phyloP scores from a whole-genome alignment of 176 grass and related monocot genomes.

The Triticum turgidum region DNA sequence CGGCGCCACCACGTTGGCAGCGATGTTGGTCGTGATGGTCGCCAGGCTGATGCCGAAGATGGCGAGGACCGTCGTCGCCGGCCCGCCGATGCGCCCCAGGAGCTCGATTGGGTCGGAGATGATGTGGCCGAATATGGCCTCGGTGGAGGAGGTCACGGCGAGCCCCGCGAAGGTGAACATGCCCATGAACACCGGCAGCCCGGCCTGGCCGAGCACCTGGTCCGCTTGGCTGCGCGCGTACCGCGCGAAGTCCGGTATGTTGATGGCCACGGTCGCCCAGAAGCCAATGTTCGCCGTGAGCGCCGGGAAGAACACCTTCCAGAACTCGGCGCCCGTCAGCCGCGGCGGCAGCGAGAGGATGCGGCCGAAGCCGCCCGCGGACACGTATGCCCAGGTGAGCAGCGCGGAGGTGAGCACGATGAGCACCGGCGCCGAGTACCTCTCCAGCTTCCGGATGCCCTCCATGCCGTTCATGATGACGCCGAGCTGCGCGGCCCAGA shows the following conservation, averaged over 20 bases:
- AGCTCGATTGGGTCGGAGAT: slow-evolving; percentile 90
- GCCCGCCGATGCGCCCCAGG: slow-evolving; percentile 70
- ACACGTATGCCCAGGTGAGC: slow-evolving; percentile 74
- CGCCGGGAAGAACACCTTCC: slow-evolving; percentile 83
- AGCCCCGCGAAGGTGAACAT: slow-evolving; percentile 85
- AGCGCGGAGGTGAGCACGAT: slow-evolving; percentile 70
- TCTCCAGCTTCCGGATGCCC: slow-evolving; percentile 87
- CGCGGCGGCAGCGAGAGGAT: slow-evolving; percentile 70
- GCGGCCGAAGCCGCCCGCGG: slow-evolving; percentile 70
- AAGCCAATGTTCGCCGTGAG: slow-evolving; percentile 96
- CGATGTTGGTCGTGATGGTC: slow-evolving; percentile 89
- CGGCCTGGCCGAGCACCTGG: slow-evolving; percentile 80
- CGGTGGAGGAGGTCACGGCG: slow-evolving; percentile 79
- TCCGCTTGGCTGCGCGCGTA: slow-evolving; percentile 82
- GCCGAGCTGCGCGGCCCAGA: slow-evolving; percentile 76
- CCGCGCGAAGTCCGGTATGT: slow-evolving; percentile 90
- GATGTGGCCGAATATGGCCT: slow-evolving; percentile 82
- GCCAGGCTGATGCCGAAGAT: slow-evolving; percentile 96
- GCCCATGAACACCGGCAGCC: slow-evolving; percentile 91
- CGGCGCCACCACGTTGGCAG: slow-evolving; percentile 88
- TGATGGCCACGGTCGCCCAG: slow-evolving; percentile 92
- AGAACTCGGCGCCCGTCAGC: slow-evolving; percentile 59
- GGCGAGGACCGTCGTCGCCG: slow-evolving; percentile 59
- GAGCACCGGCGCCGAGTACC: slow-evolving; percentile 68
- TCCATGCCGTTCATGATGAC: slow-evolving; percentile 77